Evolutionary conservation across 352 stramenopile species (phyloP).

Genomic region (Globisporangium sylvaticum): DNA sequence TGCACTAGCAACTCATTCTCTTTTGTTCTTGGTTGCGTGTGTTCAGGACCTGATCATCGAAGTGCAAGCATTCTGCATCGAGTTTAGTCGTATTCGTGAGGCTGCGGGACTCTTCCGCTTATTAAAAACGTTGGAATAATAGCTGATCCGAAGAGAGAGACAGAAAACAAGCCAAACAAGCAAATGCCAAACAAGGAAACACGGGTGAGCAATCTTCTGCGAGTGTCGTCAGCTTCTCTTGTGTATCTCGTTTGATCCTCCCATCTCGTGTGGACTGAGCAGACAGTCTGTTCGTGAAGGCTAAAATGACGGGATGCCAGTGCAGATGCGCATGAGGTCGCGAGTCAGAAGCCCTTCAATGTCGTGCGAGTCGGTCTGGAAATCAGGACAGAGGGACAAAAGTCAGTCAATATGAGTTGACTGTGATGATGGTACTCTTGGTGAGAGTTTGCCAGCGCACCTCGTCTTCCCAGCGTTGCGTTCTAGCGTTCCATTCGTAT

Average conservation of each 20-base stretch:
- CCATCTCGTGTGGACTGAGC: too few relatives aligned
- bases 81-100: slow-evolving; percentile 97
- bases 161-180: slow-evolving; percentile 9
- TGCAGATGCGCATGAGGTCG: slow-evolving; percentile 77
- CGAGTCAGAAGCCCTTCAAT: slow-evolving; percentile 76
- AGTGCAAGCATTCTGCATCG: slow-evolving; percentile 98
- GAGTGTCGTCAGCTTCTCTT: background rate
- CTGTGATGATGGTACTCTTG: background rate
- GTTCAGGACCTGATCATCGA: slow-evolving; percentile 96
- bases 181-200: slow-evolving; percentile 9
- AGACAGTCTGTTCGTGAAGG: background rate
- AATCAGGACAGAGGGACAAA: background rate
- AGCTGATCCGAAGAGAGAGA: slow-evolving; percentile 15
- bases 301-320: slow-evolving; percentile 70
- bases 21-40: slow-evolving; percentile 7
- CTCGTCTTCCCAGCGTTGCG: slow-evolving; percentile 75
- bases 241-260: background rate
- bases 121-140: slow-evolving; percentile 94
- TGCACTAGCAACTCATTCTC: background rate
- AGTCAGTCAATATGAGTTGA: slow-evolving; percentile 4
- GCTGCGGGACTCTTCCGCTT: slow-evolving; percentile 95
- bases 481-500: slow-evolving; percentile 75
- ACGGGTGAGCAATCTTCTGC: slow-evolving; percentile 3
- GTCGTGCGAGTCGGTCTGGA: slow-evolving; percentile 67
- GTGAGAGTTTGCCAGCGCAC: slow-evolving; percentile 18